Evolutionary conservation across 371 early-diverging fungal genomes (phyloP).

Genomic region (Thermomucor indicae-seudaticae): DNA sequence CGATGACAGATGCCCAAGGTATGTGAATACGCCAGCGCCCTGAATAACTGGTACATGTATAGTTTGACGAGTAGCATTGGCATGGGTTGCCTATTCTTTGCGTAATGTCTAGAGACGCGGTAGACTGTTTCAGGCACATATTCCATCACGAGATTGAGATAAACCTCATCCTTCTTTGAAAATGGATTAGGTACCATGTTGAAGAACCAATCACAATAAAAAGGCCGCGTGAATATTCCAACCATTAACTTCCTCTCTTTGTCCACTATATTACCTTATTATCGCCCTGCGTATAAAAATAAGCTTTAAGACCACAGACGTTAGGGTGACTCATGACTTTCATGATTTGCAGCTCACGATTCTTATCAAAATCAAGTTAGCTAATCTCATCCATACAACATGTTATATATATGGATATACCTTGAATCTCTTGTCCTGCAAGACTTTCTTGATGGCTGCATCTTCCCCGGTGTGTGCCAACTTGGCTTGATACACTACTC

Average conservation of each 20-base stretch:
- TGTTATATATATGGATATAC: conserved; percentile 21
- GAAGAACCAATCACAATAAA: conserved; percentile 2
- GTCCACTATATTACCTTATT: conserved; percentile 40
- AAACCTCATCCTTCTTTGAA: conserved; percentile 83
- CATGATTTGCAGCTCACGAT: conserved; percentile 97
- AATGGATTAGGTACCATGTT: conserved; percentile 15
- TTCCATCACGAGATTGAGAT: conserved; percentile 90
- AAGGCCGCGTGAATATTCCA: conserved; percentile 13
- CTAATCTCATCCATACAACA: neutral
- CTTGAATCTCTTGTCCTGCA: conserved; percentile 95
- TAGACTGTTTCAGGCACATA: conserved; percentile 94
- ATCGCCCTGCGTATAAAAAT: conserved; percentile 87
- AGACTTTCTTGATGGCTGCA: conserved; percentile 92
- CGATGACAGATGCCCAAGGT: conserved; percentile 66
- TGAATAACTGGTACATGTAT: conserved; percentile 95
- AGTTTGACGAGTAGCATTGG: conserved; percentile 87
- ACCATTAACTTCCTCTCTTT: neutral
- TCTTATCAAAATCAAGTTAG: conserved; percentile 40
- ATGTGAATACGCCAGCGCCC: conserved; percentile 96
- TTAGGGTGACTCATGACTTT: conserved; percentile 85
- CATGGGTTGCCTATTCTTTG: conserved; percentile 84
- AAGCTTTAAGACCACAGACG: conserved; percentile 80
- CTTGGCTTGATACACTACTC: conserved; percentile 92
- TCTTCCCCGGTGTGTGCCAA: conserved; percentile 68
- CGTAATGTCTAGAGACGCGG: conserved; percentile 79